phyloP scores from a whole-genome alignment of 2,329 filamentous ascomycete species.

The Xylariomycetidae sp. region DNA sequence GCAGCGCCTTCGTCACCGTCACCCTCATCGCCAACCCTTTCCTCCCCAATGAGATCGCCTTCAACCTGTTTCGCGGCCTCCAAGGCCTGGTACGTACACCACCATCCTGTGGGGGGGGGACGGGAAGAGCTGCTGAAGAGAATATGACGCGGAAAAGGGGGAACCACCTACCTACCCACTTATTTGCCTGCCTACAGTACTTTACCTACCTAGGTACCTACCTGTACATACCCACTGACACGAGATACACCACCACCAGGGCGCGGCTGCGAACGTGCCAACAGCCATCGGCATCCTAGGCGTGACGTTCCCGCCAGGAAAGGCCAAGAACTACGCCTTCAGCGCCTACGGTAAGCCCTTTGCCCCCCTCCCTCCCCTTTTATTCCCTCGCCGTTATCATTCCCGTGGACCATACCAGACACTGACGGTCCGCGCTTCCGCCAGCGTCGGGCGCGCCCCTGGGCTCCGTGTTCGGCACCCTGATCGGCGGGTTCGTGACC shows the following conservation, averaged over 20 bases:
- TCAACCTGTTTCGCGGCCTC: conserved; percentile 59
- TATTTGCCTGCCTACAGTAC: too few relatives aligned
- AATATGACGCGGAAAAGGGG: too few relatives aligned
- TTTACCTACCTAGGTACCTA: too few relatives aligned
- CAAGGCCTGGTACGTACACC: conserved; percentile 47
- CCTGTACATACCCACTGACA: neutral
- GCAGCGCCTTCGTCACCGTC: conserved; percentile 56
- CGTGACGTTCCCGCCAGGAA: conserved; percentile 59
- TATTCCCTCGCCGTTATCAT: neutral
- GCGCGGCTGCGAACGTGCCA: conserved; percentile 63
- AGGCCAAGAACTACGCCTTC: conserved; percentile 66
- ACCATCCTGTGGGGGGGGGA: too few relatives aligned
- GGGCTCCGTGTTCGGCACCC: conserved; percentile 58
- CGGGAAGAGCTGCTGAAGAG: too few relatives aligned
- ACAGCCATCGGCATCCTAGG: conserved; percentile 66
- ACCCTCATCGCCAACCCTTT: conserved; percentile 58
- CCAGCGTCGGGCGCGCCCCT: conserved; percentile 57
- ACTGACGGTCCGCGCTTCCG: neutral
- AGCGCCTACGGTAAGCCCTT: conserved; percentile 46
- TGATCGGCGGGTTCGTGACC: conserved; percentile 57
- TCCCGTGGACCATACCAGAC: neutral
- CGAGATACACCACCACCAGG: conserved; percentile 29
- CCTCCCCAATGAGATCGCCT: conserved; percentile 59
- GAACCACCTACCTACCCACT: too few relatives aligned
- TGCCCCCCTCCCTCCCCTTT: too few relatives aligned